Evolutionary conservation across 495 filamentous ascomycete species (phyloP).

Genomic region (Aspergillus diversus): DNA sequence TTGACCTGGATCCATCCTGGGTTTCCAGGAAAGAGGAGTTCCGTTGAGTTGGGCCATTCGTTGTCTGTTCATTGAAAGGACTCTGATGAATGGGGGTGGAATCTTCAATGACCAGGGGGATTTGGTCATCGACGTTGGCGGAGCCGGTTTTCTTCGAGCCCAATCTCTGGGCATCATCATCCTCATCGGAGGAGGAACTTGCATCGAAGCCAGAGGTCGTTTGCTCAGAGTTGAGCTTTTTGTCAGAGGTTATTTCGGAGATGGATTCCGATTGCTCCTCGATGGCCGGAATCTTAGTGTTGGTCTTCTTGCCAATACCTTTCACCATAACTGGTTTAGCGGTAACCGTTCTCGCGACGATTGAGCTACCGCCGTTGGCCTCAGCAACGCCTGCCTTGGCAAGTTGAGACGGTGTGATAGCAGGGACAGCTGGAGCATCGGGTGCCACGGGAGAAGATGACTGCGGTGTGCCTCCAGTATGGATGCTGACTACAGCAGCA

Average conservation of each 20-base stretch:
- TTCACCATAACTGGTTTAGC: slow-evolving; percentile 53
- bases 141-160: slow-evolving; percentile 20
- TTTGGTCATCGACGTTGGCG: slow-evolving; percentile 21
- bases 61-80: slow-evolving; percentile 61
- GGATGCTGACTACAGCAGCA: slow-evolving; percentile 89
- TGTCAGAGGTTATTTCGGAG: slow-evolving; percentile 23
- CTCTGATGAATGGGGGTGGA: slow-evolving; percentile 53
- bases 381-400: slow-evolving; percentile 45
- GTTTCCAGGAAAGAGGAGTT: slow-evolving; percentile 27
- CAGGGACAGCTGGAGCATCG: slow-evolving; percentile 56
- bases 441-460: slow-evolving; percentile 37
- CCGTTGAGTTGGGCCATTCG: slow-evolving; percentile 13
- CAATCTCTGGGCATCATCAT: slow-evolving; percentile 26
- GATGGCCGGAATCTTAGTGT: slow-evolving; percentile 25
- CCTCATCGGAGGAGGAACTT: slow-evolving; percentile 46
- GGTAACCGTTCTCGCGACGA: slow-evolving; percentile 47
- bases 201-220: slow-evolving; percentile 42
- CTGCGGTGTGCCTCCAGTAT: slow-evolving; percentile 50
- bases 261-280: slow-evolving; percentile 31
- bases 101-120: slow-evolving; percentile 53
- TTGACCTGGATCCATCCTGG: slow-evolving; percentile 29
- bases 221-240: slow-evolving; percentile 25
- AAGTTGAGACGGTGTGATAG: slow-evolving; percentile 53
- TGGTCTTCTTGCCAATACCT: slow-evolving; percentile 37
- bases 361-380: slow-evolving; percentile 45